These are phyloP conservation scores for Pilaira anomala DNA, from an alignment of 192 early-diverging fungal genomes.

Conservation along the genomic window DNA sequence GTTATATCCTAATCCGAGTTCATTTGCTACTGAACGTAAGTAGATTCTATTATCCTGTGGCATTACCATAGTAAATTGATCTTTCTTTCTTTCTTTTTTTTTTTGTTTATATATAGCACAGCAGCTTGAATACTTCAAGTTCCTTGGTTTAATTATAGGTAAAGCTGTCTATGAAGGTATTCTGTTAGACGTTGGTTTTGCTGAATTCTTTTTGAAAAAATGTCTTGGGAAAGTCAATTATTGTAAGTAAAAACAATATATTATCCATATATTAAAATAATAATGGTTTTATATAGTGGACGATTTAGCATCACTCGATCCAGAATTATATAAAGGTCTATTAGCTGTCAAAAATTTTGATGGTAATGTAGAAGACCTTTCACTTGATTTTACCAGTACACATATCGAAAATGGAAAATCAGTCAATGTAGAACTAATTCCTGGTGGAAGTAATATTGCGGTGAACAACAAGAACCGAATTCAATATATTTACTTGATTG, in stretches of 20 bases:
- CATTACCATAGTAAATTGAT: not conserved
- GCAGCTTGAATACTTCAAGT: conserved; percentile 64
- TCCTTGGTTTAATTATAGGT: conserved; percentile 78
- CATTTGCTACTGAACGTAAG: conserved; percentile 44
- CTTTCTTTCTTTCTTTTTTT: not conserved
- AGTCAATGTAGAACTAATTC: conserved; percentile 67
- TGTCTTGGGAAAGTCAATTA: conserved; percentile 67
- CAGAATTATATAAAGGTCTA: conserved; percentile 71
- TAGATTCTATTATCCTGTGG: not conserved
- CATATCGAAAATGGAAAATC: conserved; percentile 48
- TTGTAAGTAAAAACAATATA: conserved; percentile 43
- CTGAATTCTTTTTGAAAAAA: conserved; percentile 77
- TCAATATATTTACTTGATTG: conserved; percentile 83
- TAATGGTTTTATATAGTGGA: conserved; percentile 53
- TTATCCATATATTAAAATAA: not conserved
- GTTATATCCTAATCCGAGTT: conserved; percentile 71
- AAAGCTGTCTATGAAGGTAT: conserved; percentile 89
- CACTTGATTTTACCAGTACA: conserved; percentile 67
- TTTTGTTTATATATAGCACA: conserved; percentile 12
- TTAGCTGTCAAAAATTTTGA: conserved; percentile 72
- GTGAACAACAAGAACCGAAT: conserved; percentile 88
- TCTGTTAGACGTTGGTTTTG: conserved; percentile 77
- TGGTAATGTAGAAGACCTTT: conserved; percentile 67
- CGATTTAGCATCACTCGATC: conserved; percentile 77
- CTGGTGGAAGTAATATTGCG: conserved; percentile 66